Evolutionary conservation across 306 rosid genomes (phyloP).

Genomic region (Vachellia pachyceras): DNA sequence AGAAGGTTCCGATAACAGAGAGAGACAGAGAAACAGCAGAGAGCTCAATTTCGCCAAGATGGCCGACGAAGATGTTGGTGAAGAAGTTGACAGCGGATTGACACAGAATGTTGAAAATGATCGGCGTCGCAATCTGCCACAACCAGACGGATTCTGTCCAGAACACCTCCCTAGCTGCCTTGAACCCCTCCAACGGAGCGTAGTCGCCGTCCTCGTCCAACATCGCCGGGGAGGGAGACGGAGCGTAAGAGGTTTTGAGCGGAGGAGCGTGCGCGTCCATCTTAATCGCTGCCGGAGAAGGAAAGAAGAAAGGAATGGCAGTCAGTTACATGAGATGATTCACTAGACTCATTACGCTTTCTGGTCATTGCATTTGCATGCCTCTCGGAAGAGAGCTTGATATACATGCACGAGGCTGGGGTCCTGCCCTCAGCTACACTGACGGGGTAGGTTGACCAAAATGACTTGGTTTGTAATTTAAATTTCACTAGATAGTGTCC

Average conservation of each 20-base stretch:
- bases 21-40: conserved; percentile 77
- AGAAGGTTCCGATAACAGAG: conserved; percentile 65
- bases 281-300: not conserved
- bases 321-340: not conserved
- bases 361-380: too few relatives aligned
- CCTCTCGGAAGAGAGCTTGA: too few relatives aligned
- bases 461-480: too few relatives aligned
- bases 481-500: too few relatives aligned
- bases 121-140: conserved; percentile 70
- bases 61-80: conserved; percentile 78
- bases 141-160: conserved; percentile 48
- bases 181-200: conserved; percentile 36
- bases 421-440: too few relatives aligned
- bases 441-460: too few relatives aligned
- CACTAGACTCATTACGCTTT: not conserved
- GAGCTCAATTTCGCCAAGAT: conserved; percentile 75
- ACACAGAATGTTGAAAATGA: conserved; percentile 57
- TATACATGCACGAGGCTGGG: too few relatives aligned
- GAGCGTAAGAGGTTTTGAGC: conserved; percentile 29
- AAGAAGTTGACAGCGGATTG: conserved; percentile 60
- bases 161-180: conserved; percentile 41
- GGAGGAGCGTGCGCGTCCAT: conserved; percentile 27
- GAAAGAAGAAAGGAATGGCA: not conserved
- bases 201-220: conserved; percentile 51
- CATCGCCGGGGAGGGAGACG: conserved; percentile 2